Conservation (phyloP, 768 basidiomycete species). For the Ramaria rubella region DNA sequence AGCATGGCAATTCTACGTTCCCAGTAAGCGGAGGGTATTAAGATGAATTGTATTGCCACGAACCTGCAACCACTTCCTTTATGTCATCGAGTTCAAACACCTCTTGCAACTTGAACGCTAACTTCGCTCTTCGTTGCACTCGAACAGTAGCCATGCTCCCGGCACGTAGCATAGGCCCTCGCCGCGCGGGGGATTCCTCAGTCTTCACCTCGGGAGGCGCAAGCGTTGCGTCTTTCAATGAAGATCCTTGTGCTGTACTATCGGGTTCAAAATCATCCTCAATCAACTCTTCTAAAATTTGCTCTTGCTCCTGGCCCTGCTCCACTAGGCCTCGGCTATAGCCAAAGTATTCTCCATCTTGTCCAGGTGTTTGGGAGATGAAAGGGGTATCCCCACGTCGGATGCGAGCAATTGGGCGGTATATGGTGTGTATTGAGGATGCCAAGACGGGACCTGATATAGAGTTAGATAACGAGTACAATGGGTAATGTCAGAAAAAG, state of each 20-base stretch:
- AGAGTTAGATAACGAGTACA: background rate
- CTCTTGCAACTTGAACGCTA: slow-evolving; percentile 85
- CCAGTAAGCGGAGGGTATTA: background rate
- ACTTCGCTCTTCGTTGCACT: slow-evolving; percentile 54
- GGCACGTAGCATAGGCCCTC: slow-evolving; percentile 33
- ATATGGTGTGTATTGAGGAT: slow-evolving; percentile 84
- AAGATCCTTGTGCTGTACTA: background rate
- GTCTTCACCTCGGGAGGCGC: background rate
- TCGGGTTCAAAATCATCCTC: slow-evolving; percentile 45
- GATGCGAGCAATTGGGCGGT: slow-evolving; percentile 70
- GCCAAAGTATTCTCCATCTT: slow-evolving; percentile 6
- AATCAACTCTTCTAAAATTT: slow-evolving; percentile 37
- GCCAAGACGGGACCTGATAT: slow-evolving; percentile 34
- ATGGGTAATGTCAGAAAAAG: background rate
- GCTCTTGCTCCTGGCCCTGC: slow-evolving; percentile 24
- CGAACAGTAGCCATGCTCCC: slow-evolving; percentile 73
- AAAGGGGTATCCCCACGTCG: slow-evolving; percentile 33
- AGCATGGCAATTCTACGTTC: slow-evolving; percentile 80
- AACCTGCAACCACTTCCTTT: slow-evolving; percentile 79
- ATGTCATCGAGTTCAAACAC: slow-evolving; percentile 80
- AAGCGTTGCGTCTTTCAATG: background rate
- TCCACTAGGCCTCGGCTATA: background rate
- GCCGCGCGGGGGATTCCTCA: background rate
- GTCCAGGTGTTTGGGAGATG: background rate
- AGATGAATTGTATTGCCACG: slow-evolving; percentile 18